A percentile compares a stretch with the other conserved stretches of the same genome.
These are phyloP conservation scores for Inga leiocalycina DNA, from an alignment of 306 rosid species.

Conservation along the genomic window DNA sequence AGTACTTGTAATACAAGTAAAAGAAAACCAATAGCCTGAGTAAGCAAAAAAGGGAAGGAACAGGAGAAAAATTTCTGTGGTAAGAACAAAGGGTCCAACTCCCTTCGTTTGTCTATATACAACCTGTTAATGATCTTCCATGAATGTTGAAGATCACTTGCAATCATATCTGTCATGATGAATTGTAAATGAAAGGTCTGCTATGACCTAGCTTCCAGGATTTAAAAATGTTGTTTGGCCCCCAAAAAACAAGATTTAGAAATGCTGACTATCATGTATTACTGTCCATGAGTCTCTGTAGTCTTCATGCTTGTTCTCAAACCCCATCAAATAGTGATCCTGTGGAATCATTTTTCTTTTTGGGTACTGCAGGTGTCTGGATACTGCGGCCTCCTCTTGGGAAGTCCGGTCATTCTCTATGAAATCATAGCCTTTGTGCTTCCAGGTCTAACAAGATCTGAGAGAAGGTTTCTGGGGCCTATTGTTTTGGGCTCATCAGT, in stretches of 20 bases:
- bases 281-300: constrained; percentile 16
- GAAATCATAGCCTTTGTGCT: constrained; percentile 91
- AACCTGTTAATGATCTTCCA: neutral
- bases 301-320: neutral
- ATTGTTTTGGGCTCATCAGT: constrained; percentile 92
- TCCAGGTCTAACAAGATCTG: constrained; percentile 85
- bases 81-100: neutral
- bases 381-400: constrained; percentile 89
- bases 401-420: constrained; percentile 91
- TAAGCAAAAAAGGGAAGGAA: constrained; percentile 11
- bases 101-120: neutral
- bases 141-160: neutral
- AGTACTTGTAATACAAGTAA: neutral
- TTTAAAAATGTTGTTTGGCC: neutral
- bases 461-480: constrained; percentile 89
- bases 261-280: neutral
- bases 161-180: neutral
- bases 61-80: neutral
- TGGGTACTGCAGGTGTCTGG: constrained; percentile 83
- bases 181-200: constrained; percentile 12
- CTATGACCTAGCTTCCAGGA: neutral
- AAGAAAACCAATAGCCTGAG: neutral
- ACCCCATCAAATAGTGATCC: neutral
- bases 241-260: neutral
- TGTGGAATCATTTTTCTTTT: neutral